Base-by-base conservation (phyloP, 208 protist genomes). In the Balamuthia mandrillaris region DNA sequence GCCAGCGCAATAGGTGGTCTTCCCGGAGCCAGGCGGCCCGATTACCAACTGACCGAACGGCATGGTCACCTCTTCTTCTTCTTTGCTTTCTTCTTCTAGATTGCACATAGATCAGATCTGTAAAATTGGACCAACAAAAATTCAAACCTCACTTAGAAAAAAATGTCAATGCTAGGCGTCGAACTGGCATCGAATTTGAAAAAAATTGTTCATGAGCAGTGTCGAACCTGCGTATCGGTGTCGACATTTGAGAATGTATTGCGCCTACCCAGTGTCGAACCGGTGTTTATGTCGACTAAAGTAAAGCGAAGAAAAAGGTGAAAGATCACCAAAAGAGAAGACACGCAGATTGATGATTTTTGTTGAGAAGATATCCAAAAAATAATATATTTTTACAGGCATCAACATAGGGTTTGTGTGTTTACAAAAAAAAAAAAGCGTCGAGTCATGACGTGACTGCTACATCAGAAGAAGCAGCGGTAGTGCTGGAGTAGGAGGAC, bases 1-100 rank as follows among this genome's bases (percentile, higher is more conserved):
- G 9, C 96, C 97, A 61, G 97, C 93, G 82, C 96, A 98, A 92
- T 98, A 99, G 0, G 97, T 99, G 21, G 90, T 93, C 74, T 96
- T 95, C 47, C 93, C 97, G 54, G 94, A 96, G 5, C 97, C 97
- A 2, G 98, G 97, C 47, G 97, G 96, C 2, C 98, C 98, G 47
- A 98, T 96, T 2, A 99, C 93, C 9, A 99, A 77, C 88, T 98
- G 96, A 14, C 94, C 97, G 82, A 98, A 98, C 33, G 66, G 29
- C 92, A 94, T 95, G 14, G 12, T 18, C 27, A n/a, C 14, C 12
- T 68, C 60, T 24, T 12, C 27, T 68, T 27, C n/a, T 68, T 27
- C 27, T 12, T 68, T 54, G 18, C 10, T 52, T 18, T 52, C 14
- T 52, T 52, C 47, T 52, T 10, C 47, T 52, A n/a, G 47, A 18